Evolutionary conservation across 2,329 filamentous ascomycete genomes (phyloP).

Genomic region (Colletotrichum navitas): DNA sequence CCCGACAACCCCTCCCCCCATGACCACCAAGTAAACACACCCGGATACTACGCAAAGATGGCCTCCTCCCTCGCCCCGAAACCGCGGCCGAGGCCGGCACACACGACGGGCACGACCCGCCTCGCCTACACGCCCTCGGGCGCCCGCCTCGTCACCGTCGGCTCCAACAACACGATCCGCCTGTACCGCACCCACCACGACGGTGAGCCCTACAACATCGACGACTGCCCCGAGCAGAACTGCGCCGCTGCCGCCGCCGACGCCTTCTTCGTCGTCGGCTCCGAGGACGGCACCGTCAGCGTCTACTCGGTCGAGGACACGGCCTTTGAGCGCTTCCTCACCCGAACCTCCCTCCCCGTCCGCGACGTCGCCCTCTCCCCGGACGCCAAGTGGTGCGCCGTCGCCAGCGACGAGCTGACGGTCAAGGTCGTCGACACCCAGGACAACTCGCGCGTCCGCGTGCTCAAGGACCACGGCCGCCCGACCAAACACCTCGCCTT

Average conservation of each 20-base stretch:
- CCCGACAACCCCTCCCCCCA: neutral
- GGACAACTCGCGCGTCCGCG: slow-evolving; percentile 81
- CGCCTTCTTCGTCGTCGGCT: slow-evolving; percentile 87
- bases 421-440: slow-evolving; percentile 89
- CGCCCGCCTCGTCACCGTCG: slow-evolving; percentile 87
- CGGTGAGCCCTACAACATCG: slow-evolving; percentile 91
- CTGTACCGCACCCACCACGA: slow-evolving; percentile 93
- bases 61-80: slow-evolving; percentile 58
- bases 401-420: slow-evolving; percentile 94
- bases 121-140: slow-evolving; percentile 93
- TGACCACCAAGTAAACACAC: neutral
- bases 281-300: slow-evolving; percentile 96
- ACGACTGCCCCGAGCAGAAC: slow-evolving; percentile 91
- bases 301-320: slow-evolving; percentile 85
- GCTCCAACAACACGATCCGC: slow-evolving; percentile 92
- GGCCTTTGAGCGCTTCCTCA: slow-evolving; percentile 83
- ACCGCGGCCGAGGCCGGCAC: slow-evolving; percentile 74
- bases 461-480: slow-evolving; percentile 85
- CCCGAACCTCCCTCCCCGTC: slow-evolving; percentile 86
- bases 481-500: slow-evolving; percentile 94
- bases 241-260: slow-evolving; percentile 80
- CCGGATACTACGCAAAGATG: slow-evolving; percentile 29
- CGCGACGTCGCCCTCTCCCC: slow-evolving; percentile 87
- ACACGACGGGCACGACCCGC: slow-evolving; percentile 88
- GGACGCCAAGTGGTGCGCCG: slow-evolving; percentile 88